These are phyloP conservation scores for Flaveria floridana DNA, from an alignment of 140 eudicot species.

Conservation along the genomic window DNA sequence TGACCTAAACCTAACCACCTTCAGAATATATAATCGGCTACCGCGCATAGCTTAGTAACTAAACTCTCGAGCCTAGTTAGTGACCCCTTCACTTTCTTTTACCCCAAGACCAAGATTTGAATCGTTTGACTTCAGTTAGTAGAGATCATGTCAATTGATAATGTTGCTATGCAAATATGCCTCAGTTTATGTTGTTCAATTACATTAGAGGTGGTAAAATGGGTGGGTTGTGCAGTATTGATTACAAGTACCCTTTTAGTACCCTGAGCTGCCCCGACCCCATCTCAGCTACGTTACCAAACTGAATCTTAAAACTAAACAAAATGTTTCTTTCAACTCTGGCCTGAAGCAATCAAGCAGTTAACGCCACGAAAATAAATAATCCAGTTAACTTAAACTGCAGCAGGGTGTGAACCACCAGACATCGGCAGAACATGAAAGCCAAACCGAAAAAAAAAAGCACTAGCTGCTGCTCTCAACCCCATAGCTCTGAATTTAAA, in stretches of 20 bases:
- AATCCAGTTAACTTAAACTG: background rate
- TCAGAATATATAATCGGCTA: conserved; percentile 1
- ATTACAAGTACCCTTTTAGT: background rate
- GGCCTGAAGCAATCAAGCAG: background rate
- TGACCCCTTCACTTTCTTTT: background rate
- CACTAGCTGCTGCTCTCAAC: background rate
- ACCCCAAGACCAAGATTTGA: background rate
- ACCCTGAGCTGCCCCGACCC: background rate
- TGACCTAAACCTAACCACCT: conserved; percentile 3
- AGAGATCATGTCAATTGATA: background rate
- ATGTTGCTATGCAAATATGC: background rate
- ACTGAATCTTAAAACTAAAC: background rate
- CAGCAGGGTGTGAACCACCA: background rate
- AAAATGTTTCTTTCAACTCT: background rate
- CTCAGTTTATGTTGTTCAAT: background rate
- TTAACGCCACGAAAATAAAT: background rate
- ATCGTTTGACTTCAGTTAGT: background rate
- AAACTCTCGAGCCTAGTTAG: conserved; percentile 1
- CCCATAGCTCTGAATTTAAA: background rate
- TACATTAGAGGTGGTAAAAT: background rate
- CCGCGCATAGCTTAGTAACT: background rate
- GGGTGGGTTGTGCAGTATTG: background rate
- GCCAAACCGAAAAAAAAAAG: background rate
- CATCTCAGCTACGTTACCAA: background rate
- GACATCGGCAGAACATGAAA: background rate